Evolutionary conservation across 2,329 filamentous ascomycete species (phyloP).

Genomic region (Ophiostoma sp.): DNA sequence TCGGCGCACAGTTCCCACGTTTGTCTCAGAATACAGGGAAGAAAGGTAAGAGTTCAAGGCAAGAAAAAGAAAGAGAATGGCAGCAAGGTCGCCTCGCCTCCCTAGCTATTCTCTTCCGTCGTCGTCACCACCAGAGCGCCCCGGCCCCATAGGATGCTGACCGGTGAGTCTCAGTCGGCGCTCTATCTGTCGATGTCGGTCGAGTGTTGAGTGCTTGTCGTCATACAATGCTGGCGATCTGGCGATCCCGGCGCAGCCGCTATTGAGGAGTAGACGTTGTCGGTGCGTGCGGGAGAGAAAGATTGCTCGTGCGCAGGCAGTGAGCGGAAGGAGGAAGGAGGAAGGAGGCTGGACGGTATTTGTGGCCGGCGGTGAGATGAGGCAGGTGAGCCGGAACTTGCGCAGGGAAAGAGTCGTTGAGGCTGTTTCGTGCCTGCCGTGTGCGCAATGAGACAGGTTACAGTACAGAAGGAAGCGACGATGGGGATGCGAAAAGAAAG

Average conservation of each 20-base stretch:
- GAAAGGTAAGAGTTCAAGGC: no score
- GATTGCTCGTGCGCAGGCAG: neutral
- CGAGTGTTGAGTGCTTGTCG: neutral
- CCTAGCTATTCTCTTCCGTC: constrained; percentile 18
- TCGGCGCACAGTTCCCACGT: neutral
- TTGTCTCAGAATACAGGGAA: neutral
- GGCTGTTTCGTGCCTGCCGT: neutral
- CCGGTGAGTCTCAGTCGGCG: neutral
- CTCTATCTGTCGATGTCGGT: neutral
- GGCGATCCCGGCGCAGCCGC: neutral
- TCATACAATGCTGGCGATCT: neutral
- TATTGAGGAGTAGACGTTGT: neutral
- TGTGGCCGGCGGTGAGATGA: neutral
- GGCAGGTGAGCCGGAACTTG: neutral
- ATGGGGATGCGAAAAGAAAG: neutral
- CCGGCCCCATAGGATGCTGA: constrained; percentile 16
- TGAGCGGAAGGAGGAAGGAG: neutral
- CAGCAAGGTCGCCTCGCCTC: neutral
- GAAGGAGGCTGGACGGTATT: neutral
- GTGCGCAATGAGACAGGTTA: neutral
- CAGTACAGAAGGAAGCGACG: neutral
- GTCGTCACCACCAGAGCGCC: constrained; percentile 21
- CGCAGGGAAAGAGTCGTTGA: neutral
- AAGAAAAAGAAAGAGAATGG: neutral
- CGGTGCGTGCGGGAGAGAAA: neutral